Evolutionary conservation across 331 rosid genomes (phyloP), one percentile per base, ranked within the genome.

Genomic region (Malus hybrid): DNA sequence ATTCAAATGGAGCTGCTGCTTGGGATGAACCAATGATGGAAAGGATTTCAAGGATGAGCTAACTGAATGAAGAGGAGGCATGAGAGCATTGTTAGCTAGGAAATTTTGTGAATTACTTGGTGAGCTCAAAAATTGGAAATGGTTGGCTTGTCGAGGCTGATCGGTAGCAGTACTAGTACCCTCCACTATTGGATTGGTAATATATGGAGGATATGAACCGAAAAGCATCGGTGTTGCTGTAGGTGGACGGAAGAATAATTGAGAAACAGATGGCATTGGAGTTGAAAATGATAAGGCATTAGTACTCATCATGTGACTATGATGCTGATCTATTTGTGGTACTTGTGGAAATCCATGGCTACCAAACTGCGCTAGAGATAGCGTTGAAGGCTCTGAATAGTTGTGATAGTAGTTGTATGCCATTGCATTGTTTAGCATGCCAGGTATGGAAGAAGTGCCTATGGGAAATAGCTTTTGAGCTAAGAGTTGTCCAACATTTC

Each of bases 321-420:
- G 69, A 31, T 52, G 57, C 20, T 67, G 82, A 76, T 87, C 91
- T 34, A 70, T 27, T 33, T 85, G 95, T 2, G 93, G 73, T 34
- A 8, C 48, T 29, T 83, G 79, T 73, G 83, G 77, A 24, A 79
- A 60, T 76, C 87, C 96, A 64, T 87, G 88, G 83, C 84, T 85
- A 80, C 90, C 89, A 84, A 85, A 87, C 59, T 88, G 91, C 56
- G 96, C 82, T 32, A 91, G 80, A 70, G 95, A 83, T 32, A 91
- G 48, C 33, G 44, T 72, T 24, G 97, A 83, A 80, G 89, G 85
- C 71, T 81, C 84, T 2, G 81, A 76, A 69, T 63, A 44, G 34
- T 74, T 52, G 42, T 39, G 61, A 24, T 44, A 36, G 67, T 63
- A 69, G 75, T 77, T 88, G 82, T 56, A 79, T 34, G 83, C 44